Evolutionary conservation across 2,329 filamentous ascomycete genomes (phyloP).

Genomic region (Celoporthe dispersa): DNA sequence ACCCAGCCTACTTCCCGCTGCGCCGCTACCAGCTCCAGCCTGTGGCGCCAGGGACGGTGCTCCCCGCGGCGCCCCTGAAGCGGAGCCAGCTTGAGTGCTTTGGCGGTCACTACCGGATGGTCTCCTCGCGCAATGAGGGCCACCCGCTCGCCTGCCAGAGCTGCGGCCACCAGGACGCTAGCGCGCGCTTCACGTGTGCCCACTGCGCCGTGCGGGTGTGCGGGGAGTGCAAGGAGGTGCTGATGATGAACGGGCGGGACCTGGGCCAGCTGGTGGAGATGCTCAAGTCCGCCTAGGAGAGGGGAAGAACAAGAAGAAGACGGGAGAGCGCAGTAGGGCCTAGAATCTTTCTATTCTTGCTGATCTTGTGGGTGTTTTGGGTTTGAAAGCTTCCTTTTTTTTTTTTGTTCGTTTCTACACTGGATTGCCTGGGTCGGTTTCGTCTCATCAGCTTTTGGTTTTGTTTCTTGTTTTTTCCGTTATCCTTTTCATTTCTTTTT

Average conservation of each 20-base stretch:
- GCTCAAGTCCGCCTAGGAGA: not conserved
- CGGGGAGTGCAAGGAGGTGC: constrained; percentile 47
- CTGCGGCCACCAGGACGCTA: constrained; percentile 51
- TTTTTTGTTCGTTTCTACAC: not conserved
- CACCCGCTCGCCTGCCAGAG: constrained; percentile 59
- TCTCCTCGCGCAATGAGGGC: constrained; percentile 50
- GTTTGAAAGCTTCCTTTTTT: not conserved
- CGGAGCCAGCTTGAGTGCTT: constrained; percentile 51
- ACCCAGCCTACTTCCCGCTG: constrained; percentile 35
- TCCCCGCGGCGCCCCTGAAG: constrained; percentile 47
- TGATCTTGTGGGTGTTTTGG: not conserved
- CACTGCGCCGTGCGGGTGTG: constrained; percentile 60
- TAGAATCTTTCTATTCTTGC: not conserved
- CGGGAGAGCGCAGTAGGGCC: not conserved
- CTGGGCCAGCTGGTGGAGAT: constrained; percentile 46
- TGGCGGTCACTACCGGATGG: constrained; percentile 53
- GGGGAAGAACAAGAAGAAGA: not conserved
- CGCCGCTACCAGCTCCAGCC: constrained; percentile 36
- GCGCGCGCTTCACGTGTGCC: constrained; percentile 52
- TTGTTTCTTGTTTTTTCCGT: not conserved
- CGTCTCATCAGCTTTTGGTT: not conserved
- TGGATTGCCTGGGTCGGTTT: not conserved
- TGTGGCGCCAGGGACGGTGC: constrained; percentile 42
- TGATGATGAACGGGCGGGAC: constrained; percentile 49
- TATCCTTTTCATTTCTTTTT: not conserved